A percentile compares a stretch with the other conserved stretches of the same genome.
Conservation (phyloP, 2,329 filamentous ascomycete genomes). For the Endoconidiophora laricicola region DNA sequence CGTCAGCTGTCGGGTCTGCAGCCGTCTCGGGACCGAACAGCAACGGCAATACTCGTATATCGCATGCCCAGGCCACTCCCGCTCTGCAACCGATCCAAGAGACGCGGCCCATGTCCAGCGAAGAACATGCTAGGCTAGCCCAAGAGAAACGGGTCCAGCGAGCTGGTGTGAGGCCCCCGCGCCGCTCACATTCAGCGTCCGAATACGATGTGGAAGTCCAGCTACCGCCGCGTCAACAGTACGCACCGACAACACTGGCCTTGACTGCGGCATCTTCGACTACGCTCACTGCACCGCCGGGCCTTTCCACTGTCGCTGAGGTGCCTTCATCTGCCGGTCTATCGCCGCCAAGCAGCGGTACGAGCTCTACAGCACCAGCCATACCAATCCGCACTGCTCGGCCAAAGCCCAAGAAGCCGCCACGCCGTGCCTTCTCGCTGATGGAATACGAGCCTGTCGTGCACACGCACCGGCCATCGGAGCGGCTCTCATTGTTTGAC, state of each 20-base stretch:
- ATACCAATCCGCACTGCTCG: conserved; percentile 1
- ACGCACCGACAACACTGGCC: conserved; percentile 1
- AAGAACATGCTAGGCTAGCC: not conserved
- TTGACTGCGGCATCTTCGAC: conserved; percentile 4
- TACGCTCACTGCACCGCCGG: not conserved
- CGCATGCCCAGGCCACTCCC: not conserved
- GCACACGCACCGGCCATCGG: conserved; percentile 30
- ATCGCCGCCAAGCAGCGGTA: conserved; percentile 15
- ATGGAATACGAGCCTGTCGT: conserved; percentile 40
- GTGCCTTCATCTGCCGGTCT: conserved; percentile 14
- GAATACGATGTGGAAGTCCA: conserved; percentile 6
- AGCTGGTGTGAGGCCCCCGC: conserved; percentile 6
- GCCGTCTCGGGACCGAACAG: not conserved
- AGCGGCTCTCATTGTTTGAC: conserved; percentile 30
- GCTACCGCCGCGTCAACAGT: conserved; percentile 4
- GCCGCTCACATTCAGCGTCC: conserved; percentile 11
- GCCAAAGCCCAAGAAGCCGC: conserved; percentile 19
- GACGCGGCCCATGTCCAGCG: not conserved
- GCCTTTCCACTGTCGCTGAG: not conserved
- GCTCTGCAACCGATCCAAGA: not conserved
- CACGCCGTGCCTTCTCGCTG: conserved; percentile 42
- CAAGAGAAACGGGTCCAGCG: not conserved
- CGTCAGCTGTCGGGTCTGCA: too few relatives aligned
- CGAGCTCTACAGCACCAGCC: conserved; percentile 17
- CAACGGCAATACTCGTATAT: not conserved